These are phyloP conservation scores for Sideroxylon spinosum DNA, from an alignment of 179 eudicot species.

Conservation along the genomic window DNA sequence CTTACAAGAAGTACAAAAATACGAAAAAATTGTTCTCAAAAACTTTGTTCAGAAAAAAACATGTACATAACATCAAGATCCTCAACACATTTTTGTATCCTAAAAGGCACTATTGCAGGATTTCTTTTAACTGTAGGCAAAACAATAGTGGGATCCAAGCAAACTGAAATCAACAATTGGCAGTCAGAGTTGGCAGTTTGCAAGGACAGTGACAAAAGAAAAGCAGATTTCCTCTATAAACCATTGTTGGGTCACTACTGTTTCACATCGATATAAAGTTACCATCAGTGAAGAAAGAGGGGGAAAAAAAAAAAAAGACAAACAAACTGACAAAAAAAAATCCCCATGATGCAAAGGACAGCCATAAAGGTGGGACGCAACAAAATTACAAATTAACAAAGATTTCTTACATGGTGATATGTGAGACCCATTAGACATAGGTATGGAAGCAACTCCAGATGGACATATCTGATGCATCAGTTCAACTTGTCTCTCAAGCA, in stretches of 20 bases:
- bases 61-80: too few relatives aligned
- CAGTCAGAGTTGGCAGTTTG: slow-evolving; percentile 6
- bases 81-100: too few relatives aligned
- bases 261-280: too few relatives aligned
- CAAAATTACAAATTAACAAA: background rate
- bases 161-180: background rate
- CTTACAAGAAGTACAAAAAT: background rate
- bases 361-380: slow-evolving; percentile 2
- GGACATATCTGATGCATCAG: slow-evolving; percentile 58
- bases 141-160: background rate
- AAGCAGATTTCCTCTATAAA: background rate
- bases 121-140: background rate
- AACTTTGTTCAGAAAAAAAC: background rate
- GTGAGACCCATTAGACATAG: slow-evolving; percentile 66
- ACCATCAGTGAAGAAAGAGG: too few relatives aligned
- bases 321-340: background rate
- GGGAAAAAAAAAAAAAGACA: background rate
- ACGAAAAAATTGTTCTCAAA: background rate
- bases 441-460: slow-evolving; percentile 43
- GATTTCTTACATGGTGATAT: slow-evolving; percentile 52
- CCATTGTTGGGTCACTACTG: background rate
- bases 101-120: too few relatives aligned
- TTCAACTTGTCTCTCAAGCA: slow-evolving; percentile 70
- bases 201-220: background rate
- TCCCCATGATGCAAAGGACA: background rate